Evolutionary conservation across 2,329 filamentous ascomycete species (phyloP).

Genomic region (Calonectria hongkongensis): DNA sequence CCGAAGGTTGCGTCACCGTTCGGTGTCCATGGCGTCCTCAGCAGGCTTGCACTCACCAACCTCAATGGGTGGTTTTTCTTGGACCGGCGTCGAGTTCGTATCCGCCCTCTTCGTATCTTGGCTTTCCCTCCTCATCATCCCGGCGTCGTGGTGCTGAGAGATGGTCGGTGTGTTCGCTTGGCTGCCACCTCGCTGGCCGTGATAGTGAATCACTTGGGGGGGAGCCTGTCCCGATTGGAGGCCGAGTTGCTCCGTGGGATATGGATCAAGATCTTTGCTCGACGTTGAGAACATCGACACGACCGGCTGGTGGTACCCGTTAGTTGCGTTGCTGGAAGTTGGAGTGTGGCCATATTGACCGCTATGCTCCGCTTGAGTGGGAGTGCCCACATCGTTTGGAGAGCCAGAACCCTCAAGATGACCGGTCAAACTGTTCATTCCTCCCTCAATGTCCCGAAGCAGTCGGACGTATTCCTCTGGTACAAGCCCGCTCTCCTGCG

Average conservation of each 20-base stretch:
- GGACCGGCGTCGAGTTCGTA: constrained; percentile 58
- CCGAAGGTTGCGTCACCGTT: constrained; percentile 53
- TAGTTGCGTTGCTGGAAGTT: constrained; percentile 67
- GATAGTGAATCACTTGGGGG: constrained; percentile 80
- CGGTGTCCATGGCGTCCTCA: constrained; percentile 50
- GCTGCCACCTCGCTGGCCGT: constrained; percentile 80
- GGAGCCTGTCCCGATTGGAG: constrained; percentile 77
- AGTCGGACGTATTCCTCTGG: constrained; percentile 97
- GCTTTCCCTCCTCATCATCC: constrained; percentile 68
- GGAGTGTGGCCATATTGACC: constrained; percentile 68
- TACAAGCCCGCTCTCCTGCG: constrained; percentile 93
- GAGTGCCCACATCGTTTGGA: constrained; percentile 75
- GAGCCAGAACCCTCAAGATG: constrained; percentile 72
- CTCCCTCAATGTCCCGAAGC: constrained; percentile 93
- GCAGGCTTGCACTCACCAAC: constrained; percentile 41
- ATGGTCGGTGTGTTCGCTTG: constrained; percentile 79
- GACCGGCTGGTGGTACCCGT: constrained; percentile 81
- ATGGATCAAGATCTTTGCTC: constrained; percentile 81
- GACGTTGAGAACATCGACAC: constrained; percentile 83
- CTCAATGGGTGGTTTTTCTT: constrained; percentile 57
- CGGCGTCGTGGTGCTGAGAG: constrained; percentile 70
- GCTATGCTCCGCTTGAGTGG: constrained; percentile 76
- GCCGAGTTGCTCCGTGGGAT: constrained; percentile 79
- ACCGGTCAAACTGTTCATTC: constrained; percentile 83
- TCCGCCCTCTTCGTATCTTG: constrained; percentile 68